Base-by-base conservation (phyloP, 73 alveolate species). In the Paramecium sonneborni region DNA sequence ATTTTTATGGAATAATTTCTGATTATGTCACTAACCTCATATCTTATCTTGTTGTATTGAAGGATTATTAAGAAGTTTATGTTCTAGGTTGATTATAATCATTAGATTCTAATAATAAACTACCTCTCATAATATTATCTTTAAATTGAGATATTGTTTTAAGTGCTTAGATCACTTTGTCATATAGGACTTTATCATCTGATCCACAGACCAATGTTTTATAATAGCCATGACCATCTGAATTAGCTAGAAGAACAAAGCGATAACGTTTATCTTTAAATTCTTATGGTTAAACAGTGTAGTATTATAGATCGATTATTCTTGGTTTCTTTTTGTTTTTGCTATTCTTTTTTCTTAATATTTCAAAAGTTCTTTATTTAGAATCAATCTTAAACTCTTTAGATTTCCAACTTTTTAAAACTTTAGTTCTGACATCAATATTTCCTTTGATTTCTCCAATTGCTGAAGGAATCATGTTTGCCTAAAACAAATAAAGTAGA, bases 161-260 rank as follows among this genome's bases (percentile, higher is more conserved):
- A 38, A 79, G 41, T 20, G 74, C 90, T 7, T 79, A 28, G 9
- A 79, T 79, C 23, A 79, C 72, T 7, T 44, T 38, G 39, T 44
- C 72, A 46, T 46, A 79, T 6, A 79, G 44, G 4, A 10, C 24
- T 20, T 79, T 43, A 46, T 79, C 90, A 30, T 32, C 41, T 20
- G 90, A 79, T 30, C 90, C 90, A 43, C 90, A 79, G 6, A 79
- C 90, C 18, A 79, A 79, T n/a, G 90, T 43, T 44, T 46, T 79
- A 24, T 79, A 79, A 43, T 79, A 79, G 1, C 90, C 90, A 43
- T 79, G 90, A 43, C 90, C 74, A 2, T 79, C 90, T 18, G 48
- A 32, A 23, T 43, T 41, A 28, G 76, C 74, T 21, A 2, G 10
- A 38, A 79, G 9, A 30, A 43, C 76, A 28, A 79, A 79, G 5